Evolutionary conservation across 208 protist species (phyloP).

Genomic region (Crithidia sp.): DNA sequence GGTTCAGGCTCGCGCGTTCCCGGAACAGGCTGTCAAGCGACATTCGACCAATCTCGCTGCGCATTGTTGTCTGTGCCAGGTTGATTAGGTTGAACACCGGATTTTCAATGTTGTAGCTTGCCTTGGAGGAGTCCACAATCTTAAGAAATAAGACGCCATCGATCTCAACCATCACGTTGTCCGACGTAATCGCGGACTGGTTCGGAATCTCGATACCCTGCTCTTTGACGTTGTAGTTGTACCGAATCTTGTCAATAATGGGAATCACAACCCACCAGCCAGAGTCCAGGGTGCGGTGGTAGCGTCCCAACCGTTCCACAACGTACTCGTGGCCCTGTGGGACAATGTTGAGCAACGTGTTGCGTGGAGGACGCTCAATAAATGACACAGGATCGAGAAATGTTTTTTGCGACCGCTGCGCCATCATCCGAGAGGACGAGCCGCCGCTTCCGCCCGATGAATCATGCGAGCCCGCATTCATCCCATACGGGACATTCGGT

Average conservation of each 20-base stretch:
- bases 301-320: conserved; percentile 95
- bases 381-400: conserved; percentile 63
- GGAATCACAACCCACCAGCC: conserved; percentile 94
- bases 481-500: conserved; percentile 15
- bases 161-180: conserved; percentile 97
- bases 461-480: conserved; percentile 24
- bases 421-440: conserved; percentile 37
- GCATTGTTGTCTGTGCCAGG: conserved; percentile 97
- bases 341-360: conserved; percentile 93
- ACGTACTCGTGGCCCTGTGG: conserved; percentile 95
- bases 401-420: conserved; percentile 36
- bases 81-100: conserved; percentile 96
- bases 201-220: conserved; percentile 90
- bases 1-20: conserved; percentile 94
- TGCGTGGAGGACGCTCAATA: conserved; percentile 69
- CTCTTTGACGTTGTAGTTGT: conserved; percentile 95
- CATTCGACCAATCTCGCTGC: conserved; percentile 95
- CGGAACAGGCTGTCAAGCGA: conserved; percentile 94
- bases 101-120: conserved; percentile 95
- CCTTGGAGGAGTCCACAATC: conserved; percentile 92
- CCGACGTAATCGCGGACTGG: conserved; percentile 94
- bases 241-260: conserved; percentile 94
- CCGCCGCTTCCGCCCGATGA: background rate
- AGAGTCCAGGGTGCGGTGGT: conserved; percentile 89
- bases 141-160: conserved; percentile 95